Conservation (phyloP, 2,329 filamentous ascomycete genomes). For the Myrmaecium sp. region DNA sequence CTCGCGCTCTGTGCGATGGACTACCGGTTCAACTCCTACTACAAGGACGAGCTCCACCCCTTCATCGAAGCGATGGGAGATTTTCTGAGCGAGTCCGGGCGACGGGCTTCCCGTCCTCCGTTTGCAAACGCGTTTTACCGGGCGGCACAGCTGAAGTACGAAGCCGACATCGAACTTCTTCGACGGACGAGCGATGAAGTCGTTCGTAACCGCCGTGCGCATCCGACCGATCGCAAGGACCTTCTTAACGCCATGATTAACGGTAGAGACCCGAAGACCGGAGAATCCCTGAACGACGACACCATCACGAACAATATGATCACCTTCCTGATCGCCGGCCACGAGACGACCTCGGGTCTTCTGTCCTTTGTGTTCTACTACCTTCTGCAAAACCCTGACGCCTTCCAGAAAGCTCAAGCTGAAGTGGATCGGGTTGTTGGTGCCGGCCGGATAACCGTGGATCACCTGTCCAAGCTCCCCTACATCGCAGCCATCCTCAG, state of each 20-base stretch:
- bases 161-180: constrained; percentile 35
- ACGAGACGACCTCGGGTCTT: constrained; percentile 22
- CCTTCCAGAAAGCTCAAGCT: constrained; percentile 31
- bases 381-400: constrained; percentile 33
- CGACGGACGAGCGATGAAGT: constrained; percentile 39
- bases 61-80: constrained; percentile 22
- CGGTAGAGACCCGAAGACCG: constrained; percentile 44
- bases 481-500: constrained; percentile 39
- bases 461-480: constrained; percentile 33
- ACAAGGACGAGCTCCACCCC: constrained; percentile 18
- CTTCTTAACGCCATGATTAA: constrained; percentile 43
- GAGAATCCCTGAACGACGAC: constrained; percentile 37
- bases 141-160: constrained; percentile 30
- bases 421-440: constrained; percentile 39
- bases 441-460: constrained; percentile 25
- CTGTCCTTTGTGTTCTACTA: constrained; percentile 31
- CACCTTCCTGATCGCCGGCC: constrained; percentile 43
- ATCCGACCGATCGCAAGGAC: constrained; percentile 41
- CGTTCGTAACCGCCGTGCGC: constrained; percentile 37
- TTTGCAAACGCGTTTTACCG: constrained; percentile 19
- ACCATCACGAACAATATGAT: constrained; percentile 53
- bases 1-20: constrained; percentile 24
- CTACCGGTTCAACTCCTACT: constrained; percentile 25
- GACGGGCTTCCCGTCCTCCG: constrained; percentile 14
- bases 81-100: constrained; percentile 19